Conservation (phyloP, 768 basidiomycete species). For the Pulveroboletus frians region DNA sequence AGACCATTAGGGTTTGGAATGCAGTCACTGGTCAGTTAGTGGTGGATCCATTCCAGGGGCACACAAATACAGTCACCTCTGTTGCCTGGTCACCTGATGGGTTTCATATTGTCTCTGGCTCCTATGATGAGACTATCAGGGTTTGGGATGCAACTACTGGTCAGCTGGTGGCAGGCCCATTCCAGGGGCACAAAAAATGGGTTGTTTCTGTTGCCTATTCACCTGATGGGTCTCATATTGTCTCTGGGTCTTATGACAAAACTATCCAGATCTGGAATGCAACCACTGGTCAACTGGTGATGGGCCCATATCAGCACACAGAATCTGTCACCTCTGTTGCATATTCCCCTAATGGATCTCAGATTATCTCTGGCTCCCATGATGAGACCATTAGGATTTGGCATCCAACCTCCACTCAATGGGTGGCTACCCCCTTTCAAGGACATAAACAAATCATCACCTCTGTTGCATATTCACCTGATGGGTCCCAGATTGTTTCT, state of each 20-base stretch:
- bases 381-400: too few relatives aligned
- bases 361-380: too few relatives aligned
- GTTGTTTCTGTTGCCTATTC: too few relatives aligned
- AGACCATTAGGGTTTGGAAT: background rate
- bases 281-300: too few relatives aligned
- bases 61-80: background rate
- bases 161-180: too few relatives aligned
- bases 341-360: too few relatives aligned
- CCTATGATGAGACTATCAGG: background rate
- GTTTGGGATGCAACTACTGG: too few relatives aligned
- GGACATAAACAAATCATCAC: conserved; percentile 2
- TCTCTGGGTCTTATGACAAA: background rate
- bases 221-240: background rate
- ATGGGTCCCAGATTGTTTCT: background rate
- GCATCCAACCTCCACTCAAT: conserved; percentile 3
- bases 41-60: background rate
- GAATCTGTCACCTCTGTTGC: too few relatives aligned
- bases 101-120: background rate
- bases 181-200: too few relatives aligned
- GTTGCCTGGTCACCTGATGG: conserved; percentile 2
- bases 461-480: conserved; percentile 6
- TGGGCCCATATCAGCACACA: too few relatives aligned
- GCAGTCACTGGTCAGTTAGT: background rate
- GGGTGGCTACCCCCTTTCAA: background rate
- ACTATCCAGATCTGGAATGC: conserved; percentile 12